Percentiles rank a stretch among this genome's conserved stretches.
phyloP scores from a whole-genome alignment of 83 land plant genomes.

The Picea abies region DNA sequence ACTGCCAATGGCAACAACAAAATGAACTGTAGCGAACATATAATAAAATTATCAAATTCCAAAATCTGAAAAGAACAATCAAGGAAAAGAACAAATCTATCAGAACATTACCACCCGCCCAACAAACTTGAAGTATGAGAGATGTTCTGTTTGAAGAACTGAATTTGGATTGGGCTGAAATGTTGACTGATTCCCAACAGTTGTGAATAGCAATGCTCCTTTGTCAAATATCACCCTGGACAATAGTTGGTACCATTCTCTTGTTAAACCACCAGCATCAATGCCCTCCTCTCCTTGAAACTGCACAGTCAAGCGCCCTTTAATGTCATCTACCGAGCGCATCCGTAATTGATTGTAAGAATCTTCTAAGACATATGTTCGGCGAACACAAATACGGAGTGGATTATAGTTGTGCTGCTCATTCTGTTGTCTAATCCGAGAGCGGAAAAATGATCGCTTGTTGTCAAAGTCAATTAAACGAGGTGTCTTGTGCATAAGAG shows the following conservation, averaged over 20 bases:
- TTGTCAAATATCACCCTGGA: slow-evolving; percentile 98
- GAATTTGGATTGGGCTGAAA: slow-evolving; percentile 99
- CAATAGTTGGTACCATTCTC: slow-evolving; percentile 96
- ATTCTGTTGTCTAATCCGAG: slow-evolving; percentile 89
- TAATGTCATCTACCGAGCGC: slow-evolving; percentile 84
- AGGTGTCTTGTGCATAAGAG: slow-evolving; percentile 81
- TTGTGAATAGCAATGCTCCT: slow-evolving; percentile 96
- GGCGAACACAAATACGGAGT: slow-evolving; percentile 77
- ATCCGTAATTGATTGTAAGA: slow-evolving; percentile 96
- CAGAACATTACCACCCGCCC: slow-evolving; percentile 87
- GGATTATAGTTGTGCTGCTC: slow-evolving; percentile 88
- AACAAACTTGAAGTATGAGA: slow-evolving; percentile 97
- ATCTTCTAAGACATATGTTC: slow-evolving; percentile 95
- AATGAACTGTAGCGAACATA: not conserved
- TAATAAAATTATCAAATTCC: not conserved
- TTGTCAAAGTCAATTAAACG: slow-evolving; percentile 95
- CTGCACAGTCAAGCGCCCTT: slow-evolving; percentile 92
- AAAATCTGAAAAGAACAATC: not conserved
- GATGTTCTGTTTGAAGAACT: slow-evolving; percentile 96
- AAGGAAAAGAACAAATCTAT: not conserved
- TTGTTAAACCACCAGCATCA: slow-evolving; percentile 98
- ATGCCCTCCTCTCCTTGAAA: slow-evolving; percentile 99
- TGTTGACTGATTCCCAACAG: slow-evolving; percentile 93
- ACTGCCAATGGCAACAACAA: not conserved
- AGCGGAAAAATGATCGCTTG: slow-evolving; percentile 86